These are phyloP conservation scores for Cenchrus americanus DNA, from an alignment of 176 grass and related monocot genomes.

Conservation along the genomic window DNA sequence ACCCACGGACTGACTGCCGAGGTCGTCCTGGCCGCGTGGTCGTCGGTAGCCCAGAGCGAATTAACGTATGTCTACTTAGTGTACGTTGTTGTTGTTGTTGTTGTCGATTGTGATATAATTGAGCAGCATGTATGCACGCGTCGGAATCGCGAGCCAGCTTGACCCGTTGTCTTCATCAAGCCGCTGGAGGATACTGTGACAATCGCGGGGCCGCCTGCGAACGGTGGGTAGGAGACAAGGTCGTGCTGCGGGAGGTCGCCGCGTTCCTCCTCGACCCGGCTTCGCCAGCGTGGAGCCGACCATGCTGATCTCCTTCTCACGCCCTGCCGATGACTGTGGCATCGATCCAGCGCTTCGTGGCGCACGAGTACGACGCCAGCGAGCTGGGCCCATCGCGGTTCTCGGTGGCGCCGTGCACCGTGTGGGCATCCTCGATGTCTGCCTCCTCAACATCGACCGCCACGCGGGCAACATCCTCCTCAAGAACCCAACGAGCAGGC, in stretches of 20 bases:
- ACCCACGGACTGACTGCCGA: no score
- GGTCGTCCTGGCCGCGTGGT: no score
- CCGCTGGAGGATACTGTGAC: constrained; percentile 42
- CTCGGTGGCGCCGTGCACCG: constrained; percentile 76
- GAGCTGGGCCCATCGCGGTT: constrained; percentile 87
- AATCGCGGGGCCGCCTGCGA: neutral
- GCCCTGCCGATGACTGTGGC: constrained; percentile 47
- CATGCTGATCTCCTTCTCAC: constrained; percentile 65
- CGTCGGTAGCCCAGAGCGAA: no score
- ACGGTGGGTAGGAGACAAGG: constrained; percentile 30
- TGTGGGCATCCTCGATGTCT: constrained; percentile 85
- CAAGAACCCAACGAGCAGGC: constrained; percentile 38
- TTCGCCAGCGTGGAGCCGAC: constrained; percentile 85
- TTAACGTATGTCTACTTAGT: no score
- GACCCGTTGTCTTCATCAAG: constrained; percentile 75
- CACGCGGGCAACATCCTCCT: constrained; percentile 94
- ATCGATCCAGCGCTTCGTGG: constrained; percentile 81
- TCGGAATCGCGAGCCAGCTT: no score
- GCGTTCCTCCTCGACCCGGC: constrained; percentile 83
- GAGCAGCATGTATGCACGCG: no score
- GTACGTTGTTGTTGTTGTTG: no score
- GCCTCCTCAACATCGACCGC: constrained; percentile 94
- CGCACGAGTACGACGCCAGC: constrained; percentile 81
- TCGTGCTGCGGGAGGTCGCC: constrained; percentile 76
- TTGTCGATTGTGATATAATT: no score